Evolutionary conservation across 306 rosid species (phyloP).

Genomic region (Senna siamea): DNA sequence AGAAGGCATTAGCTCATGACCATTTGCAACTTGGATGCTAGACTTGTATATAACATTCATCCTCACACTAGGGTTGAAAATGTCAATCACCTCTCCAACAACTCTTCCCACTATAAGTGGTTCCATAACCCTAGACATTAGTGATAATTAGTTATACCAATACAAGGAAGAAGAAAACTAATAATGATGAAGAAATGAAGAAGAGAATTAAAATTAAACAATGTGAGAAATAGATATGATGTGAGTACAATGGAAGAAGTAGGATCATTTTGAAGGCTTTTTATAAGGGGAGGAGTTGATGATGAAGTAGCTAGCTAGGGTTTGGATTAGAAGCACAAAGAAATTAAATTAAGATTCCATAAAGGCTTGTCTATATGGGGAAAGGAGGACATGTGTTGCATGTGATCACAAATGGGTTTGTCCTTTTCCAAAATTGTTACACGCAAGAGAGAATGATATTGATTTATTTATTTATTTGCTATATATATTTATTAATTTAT

Average conservation of each 20-base stretch:
- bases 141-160: neutral
- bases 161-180: no score
- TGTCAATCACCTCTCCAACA: constrained; percentile 89
- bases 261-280: constrained; percentile 38
- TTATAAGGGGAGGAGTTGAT: constrained; percentile 38
- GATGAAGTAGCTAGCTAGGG: neutral
- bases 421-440: constrained; percentile 33
- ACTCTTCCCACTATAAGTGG: constrained; percentile 75
- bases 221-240: neutral
- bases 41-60: constrained; percentile 69
- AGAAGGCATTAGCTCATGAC: constrained; percentile 86
- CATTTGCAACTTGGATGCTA: constrained; percentile 73
- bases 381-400: constrained; percentile 39
- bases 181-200: neutral
- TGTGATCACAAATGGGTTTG: constrained; percentile 17
- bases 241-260: constrained; percentile 25
- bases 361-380: constrained; percentile 42
- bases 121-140: constrained; percentile 60
- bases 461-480: no score
- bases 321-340: constrained; percentile 42
- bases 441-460: constrained; percentile 26
- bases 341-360: constrained; percentile 38
- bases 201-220: neutral
- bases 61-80: constrained; percentile 69
- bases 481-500: neutral